These are phyloP conservation scores for Pezicula radicicola DNA, from an alignment of 2,329 filamentous ascomycete genomes.

Conservation along the genomic window DNA sequence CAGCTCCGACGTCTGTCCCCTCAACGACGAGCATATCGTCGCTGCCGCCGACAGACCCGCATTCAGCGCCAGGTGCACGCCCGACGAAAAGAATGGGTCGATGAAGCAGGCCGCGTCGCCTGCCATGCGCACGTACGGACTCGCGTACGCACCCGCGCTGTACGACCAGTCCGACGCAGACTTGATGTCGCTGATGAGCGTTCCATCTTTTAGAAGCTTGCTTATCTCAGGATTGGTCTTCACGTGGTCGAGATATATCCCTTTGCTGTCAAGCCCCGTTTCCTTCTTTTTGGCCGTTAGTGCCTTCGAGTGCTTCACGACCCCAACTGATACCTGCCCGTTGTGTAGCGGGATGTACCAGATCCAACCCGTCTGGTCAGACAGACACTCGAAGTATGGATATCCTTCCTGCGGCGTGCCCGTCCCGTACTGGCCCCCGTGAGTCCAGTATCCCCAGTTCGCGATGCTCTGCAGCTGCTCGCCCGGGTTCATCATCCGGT, in stretches of 20 bases:
- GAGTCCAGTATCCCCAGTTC: constrained; percentile 46
- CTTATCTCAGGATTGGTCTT: constrained; percentile 29
- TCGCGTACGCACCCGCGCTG: constrained; percentile 38
- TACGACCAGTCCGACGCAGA: constrained; percentile 46
- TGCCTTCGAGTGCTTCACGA: constrained; percentile 38
- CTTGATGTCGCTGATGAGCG: constrained; percentile 30
- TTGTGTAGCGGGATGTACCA: constrained; percentile 50
- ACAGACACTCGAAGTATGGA: constrained; percentile 42
- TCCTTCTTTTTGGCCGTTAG: constrained; percentile 32
- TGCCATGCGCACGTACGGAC: constrained; percentile 30
- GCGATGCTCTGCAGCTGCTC: constrained; percentile 43
- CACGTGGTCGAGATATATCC: constrained; percentile 33
- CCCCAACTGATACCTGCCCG: constrained; percentile 39
- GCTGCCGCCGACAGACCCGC: constrained; percentile 41
- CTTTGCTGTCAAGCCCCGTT: constrained; percentile 14
- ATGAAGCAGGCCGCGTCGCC: constrained; percentile 38
- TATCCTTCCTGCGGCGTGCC: constrained; percentile 33
- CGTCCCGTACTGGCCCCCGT: constrained; percentile 27
- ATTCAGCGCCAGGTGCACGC: constrained; percentile 34
- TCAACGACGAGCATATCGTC: constrained; percentile 37
- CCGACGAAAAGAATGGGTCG: constrained; percentile 37
- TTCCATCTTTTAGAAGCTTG: constrained; percentile 28
- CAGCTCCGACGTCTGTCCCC: constrained; percentile 35
- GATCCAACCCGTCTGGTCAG: constrained; percentile 43
- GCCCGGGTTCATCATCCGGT: constrained; percentile 41